Base-by-base conservation (phyloP, 768 basidiomycete genomes). In the Trametes cingulata region DNA sequence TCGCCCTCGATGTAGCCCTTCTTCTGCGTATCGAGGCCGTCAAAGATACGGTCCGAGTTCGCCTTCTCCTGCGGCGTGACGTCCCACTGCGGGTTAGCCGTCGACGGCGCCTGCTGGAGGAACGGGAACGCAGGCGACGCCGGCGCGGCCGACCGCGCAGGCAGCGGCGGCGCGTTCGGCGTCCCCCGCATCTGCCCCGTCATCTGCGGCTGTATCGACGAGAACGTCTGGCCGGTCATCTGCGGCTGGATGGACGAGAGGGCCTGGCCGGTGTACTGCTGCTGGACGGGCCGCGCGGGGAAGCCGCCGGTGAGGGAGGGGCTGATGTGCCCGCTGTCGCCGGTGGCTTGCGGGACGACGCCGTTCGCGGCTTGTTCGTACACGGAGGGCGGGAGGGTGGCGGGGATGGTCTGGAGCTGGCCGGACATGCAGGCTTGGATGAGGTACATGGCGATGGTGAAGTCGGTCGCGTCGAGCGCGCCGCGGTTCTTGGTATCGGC, bases 401-500 rank as follows among this genome's bases (percentile, higher is more conserved):
- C 73, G 36, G 95, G 95, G 50, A 95, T 80, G 61, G 80, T 81
- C 52, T 86, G 77, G 56, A 93, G 76, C 62, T 88, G 83, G 56
- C 84, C 83, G 53, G 88, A 85, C 95, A 98, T 97, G 39, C 83
- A 77, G n/a, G 85, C 88, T 74, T 98, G 95, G 64, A 98, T 95
- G 70, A 98, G 84, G 73, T 93, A 93, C 95, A 97, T 95, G 40
- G 89, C 97, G 68, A 99, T 85, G 60, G 90, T 88, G 71, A 99
- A 99, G 74, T 99, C 97, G 45, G 88, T 81, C 15, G 85, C 77
- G 72, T 99, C 97, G 60, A 99, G 86, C 13, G 82, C 78, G 52
- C 97, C 96, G 61, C 97, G 84, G 65, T 90, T 85, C 74, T 95
- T 91, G 3, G 95, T 95, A 73, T 99, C 97, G n/a, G 95, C 90